A percentile compares a stretch with the other conserved stretches of the same genome.
These are phyloP conservation scores for Eleusine indica DNA, from an alignment of 176 grass and related monocot species.

Conservation along the genomic window DNA sequence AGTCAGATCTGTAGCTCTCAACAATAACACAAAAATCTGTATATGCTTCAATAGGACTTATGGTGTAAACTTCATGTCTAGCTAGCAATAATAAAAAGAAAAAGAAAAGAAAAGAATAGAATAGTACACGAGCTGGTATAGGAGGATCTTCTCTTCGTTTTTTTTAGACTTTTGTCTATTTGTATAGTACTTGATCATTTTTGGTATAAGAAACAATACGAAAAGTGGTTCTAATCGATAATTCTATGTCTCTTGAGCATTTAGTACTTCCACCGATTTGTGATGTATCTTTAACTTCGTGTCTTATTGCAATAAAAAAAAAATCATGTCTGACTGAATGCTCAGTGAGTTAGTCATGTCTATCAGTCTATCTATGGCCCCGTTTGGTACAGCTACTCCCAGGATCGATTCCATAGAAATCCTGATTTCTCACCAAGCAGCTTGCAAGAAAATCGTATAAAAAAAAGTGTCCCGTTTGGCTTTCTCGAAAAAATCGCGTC, in stretches of 20 bases:
- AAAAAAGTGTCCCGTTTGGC: no score
- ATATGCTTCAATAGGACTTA: conserved; percentile 39
- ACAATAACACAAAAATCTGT: conserved; percentile 34
- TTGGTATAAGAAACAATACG: background rate
- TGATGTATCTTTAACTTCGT: background rate
- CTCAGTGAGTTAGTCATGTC: background rate
- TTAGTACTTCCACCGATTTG: background rate
- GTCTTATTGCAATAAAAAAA: background rate
- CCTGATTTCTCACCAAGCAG: no score
- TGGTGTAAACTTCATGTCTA: conserved; percentile 46
- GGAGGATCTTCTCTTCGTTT: background rate
- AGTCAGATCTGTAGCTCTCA: conserved; percentile 31
- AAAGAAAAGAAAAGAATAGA: conserved; percentile 23
- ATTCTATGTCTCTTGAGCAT: background rate
- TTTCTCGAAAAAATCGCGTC: no score
- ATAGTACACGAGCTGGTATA: conserved; percentile 2
- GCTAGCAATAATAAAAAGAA: conserved; percentile 23
- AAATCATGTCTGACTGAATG: background rate
- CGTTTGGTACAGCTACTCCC: no score
- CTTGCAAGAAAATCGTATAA: no score
- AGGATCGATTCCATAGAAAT: no score
- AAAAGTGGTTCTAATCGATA: background rate
- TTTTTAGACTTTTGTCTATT: background rate
- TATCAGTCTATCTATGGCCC: background rate
- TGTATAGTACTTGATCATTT: conserved; percentile 13